Conservation (phyloP, 2,329 filamentous ascomycete genomes). For the Calcarisporium arbuscula region DNA sequence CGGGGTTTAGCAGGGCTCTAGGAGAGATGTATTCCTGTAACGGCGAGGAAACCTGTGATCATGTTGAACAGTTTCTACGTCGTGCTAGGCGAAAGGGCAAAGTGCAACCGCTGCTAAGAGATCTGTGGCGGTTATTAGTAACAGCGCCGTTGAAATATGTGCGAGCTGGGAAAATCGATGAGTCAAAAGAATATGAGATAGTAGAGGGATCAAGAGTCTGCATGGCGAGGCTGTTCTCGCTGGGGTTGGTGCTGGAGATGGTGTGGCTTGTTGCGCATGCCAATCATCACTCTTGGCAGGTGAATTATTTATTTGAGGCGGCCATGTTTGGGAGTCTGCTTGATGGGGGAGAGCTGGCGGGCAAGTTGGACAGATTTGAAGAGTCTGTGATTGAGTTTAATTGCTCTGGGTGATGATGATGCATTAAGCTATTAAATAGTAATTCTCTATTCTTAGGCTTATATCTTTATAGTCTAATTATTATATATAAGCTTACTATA, state of each 20-base stretch:
- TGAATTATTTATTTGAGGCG: conserved; percentile 24
- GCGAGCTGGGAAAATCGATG: conserved; percentile 11
- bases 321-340: conserved; percentile 27
- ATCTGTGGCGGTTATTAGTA: conserved; percentile 13
- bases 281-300: conserved; percentile 21
- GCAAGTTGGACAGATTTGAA: conserved; percentile 20
- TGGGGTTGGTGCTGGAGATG: conserved; percentile 11
- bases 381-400: no score
- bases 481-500: no score
- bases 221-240: conserved; percentile 17
- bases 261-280: conserved; percentile 15
- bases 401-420: no score
- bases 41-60: conserved; percentile 13
- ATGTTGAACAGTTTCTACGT: conserved; percentile 12
- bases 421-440: no score
- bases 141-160: conserved; percentile 13
- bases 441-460: no score
- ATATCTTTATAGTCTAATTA: no score
- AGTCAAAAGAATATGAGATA: conserved; percentile 8
- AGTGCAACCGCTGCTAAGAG: conserved; percentile 7
- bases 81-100: conserved; percentile 2
- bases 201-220: conserved; percentile 9
- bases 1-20: conserved; percentile 18
- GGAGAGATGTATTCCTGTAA: conserved; percentile 10
- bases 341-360: conserved; percentile 19